Conservation (phyloP, 768 basidiomycete genomes). For the Sarcodon aspratus region DNA sequence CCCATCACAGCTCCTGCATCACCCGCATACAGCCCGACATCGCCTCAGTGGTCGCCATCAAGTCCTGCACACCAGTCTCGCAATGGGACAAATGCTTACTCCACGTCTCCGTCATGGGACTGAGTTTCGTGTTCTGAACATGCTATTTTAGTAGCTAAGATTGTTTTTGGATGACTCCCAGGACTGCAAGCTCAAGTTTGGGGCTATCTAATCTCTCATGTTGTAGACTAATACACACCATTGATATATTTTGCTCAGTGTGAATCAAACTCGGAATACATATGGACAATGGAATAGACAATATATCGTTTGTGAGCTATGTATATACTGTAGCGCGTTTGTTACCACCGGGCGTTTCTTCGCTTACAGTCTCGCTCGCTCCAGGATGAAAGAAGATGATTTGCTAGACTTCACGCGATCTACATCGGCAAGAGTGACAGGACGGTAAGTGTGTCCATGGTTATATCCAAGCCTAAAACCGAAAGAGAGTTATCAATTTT, state of each 20-base stretch:
- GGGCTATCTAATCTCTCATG: too few relatives aligned
- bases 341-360: too few relatives aligned
- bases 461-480: conserved; percentile 62
- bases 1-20: conserved; percentile 58
- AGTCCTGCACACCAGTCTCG: conserved; percentile 49
- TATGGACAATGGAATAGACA: too few relatives aligned
- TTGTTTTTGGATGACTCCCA: neutral
- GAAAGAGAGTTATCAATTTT: neutral
- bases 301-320: too few relatives aligned
- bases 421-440: conserved; percentile 51
- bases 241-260: too few relatives aligned
- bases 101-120: conserved; percentile 42
- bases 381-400: conserved; percentile 33
- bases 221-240: too few relatives aligned
- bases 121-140: conserved; percentile 8
- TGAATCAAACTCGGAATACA: too few relatives aligned
- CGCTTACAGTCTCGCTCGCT: conserved; percentile 28
- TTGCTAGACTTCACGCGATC: conserved; percentile 68
- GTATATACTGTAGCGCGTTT: too few relatives aligned
- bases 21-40: conserved; percentile 79
- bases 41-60: conserved; percentile 74
- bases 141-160: neutral
- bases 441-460: conserved; percentile 57
- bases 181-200: neutral
- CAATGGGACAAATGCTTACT: conserved; percentile 30